These are phyloP conservation scores for Calophaca sinica DNA, from an alignment of 306 rosid genomes.

Conservation along the genomic window DNA sequence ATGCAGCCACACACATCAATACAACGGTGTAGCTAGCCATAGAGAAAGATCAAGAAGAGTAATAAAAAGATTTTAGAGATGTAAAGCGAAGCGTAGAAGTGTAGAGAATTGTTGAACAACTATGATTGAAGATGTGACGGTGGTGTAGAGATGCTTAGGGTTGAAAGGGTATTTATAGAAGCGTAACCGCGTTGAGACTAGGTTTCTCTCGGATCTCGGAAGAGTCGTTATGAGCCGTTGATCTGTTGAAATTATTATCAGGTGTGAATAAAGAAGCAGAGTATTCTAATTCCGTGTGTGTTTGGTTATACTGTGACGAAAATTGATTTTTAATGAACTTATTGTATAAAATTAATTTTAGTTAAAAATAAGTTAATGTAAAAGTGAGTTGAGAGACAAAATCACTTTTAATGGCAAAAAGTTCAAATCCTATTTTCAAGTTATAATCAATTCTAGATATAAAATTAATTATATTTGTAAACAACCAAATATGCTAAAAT, in stretches of 20 bases:
- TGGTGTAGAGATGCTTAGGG: background rate
- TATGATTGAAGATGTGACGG: background rate
- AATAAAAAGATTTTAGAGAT: background rate
- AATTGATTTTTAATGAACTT: too few species aligned
- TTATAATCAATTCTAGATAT: too few species aligned
- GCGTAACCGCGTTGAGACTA: constrained; percentile 20
- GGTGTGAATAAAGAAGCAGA: too few species aligned
- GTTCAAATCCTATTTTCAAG: too few species aligned
- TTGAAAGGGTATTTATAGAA: constrained; percentile 43
- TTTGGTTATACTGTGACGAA: too few species aligned
- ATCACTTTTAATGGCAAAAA: too few species aligned
- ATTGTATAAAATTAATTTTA: too few species aligned
- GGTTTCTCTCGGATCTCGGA: background rate
- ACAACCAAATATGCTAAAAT: too few species aligned
- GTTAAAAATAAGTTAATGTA: too few species aligned
- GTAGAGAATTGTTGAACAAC: background rate
- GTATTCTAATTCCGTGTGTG: too few species aligned
- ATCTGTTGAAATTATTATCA: background rate
- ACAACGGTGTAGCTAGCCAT: constrained; percentile 54
- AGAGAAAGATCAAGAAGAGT: background rate
- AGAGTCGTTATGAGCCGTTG: constrained; percentile 41
- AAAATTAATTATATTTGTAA: too few species aligned
- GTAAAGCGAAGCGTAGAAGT: background rate
- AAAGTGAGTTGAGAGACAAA: too few species aligned
- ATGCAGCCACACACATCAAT: constrained; percentile 46